These are phyloP conservation scores for Tricladium varicosporioides DNA, from an alignment of 2,329 filamentous ascomycete species.

Conservation along the genomic window DNA sequence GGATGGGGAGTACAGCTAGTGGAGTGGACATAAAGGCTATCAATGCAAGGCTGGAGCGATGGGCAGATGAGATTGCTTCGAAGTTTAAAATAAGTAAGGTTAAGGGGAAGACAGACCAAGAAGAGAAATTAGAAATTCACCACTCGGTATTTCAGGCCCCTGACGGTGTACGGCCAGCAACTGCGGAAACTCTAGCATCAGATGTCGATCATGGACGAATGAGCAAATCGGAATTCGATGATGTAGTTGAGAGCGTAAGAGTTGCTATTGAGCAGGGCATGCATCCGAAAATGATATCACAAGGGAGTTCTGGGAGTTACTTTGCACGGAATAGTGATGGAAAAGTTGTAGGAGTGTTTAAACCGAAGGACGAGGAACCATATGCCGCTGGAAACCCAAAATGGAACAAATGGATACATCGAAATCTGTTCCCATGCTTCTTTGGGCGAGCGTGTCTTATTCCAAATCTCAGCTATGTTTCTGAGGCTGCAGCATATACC, in stretches of 20 bases:
- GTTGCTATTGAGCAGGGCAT: slow-evolving; percentile 85
- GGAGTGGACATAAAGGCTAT: slow-evolving; percentile 98
- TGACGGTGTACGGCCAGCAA: slow-evolving; percentile 79
- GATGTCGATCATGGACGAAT: slow-evolving; percentile 62
- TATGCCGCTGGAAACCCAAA: slow-evolving; percentile 97
- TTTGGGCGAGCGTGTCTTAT: slow-evolving; percentile 94
- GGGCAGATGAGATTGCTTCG: slow-evolving; percentile 96
- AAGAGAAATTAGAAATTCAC: slow-evolving; percentile 90
- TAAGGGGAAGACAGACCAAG: slow-evolving; percentile 71
- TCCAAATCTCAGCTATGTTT: slow-evolving; percentile 96
- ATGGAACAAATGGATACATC: slow-evolving; percentile 99
- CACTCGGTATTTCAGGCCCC: slow-evolving; percentile 95
- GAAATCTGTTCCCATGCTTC: slow-evolving; percentile 95
- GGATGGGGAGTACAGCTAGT: slow-evolving; percentile 68
- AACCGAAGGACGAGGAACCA: slow-evolving; percentile 97
- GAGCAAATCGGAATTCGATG: slow-evolving; percentile 79
- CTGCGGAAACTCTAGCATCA: slow-evolving; percentile 68
- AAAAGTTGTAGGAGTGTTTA: slow-evolving; percentile 96
- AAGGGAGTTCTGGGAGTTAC: slow-evolving; percentile 97
- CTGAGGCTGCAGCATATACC: slow-evolving; percentile 94
- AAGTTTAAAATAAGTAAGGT: slow-evolving; percentile 88
- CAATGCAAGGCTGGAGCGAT: slow-evolving; percentile 89
- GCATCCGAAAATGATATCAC: slow-evolving; percentile 93
- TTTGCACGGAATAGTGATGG: slow-evolving; percentile 90
- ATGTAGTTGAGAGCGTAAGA: slow-evolving; percentile 85